Evolutionary conservation across 805 yeast genomes (phyloP).

Genomic region (Brettanomyces naardenensis): DNA sequence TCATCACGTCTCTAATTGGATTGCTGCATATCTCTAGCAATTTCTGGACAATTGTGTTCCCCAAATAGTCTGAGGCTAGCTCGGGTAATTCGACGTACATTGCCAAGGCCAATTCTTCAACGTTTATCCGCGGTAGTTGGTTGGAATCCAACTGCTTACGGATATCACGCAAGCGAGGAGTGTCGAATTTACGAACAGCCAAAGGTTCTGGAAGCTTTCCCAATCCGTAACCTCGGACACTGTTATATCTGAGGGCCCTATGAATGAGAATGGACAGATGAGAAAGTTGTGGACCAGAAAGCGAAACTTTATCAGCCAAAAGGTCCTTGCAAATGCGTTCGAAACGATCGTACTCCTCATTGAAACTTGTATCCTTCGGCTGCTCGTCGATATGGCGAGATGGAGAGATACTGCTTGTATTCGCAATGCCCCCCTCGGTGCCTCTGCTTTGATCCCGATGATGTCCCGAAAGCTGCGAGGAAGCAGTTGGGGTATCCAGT

Average conservation of each 20-base stretch:
- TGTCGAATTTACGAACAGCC: conserved; percentile 67
- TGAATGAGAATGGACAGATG: conserved; percentile 40
- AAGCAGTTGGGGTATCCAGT: not conserved
- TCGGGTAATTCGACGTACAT: conserved; percentile 88
- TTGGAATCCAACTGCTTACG: conserved; percentile 65
- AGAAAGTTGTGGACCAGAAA: conserved; percentile 2
- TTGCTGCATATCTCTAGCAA: conserved; percentile 67
- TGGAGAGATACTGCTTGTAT: not conserved
- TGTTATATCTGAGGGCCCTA: conserved; percentile 35
- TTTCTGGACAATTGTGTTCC: conserved; percentile 93
- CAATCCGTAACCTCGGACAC: conserved; percentile 39
- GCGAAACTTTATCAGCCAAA: conserved; percentile 1
- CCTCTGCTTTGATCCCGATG: no score
- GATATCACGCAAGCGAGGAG: conserved; percentile 81
- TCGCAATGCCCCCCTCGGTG: no score
- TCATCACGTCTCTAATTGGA: conserved; percentile 70
- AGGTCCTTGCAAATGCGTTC: conserved; percentile 7
- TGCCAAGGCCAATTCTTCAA: conserved; percentile 75
- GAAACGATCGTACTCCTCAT: conserved; percentile 16
- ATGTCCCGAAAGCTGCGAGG: no score
- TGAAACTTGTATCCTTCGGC: conserved; percentile 12
- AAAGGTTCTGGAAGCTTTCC: conserved; percentile 76
- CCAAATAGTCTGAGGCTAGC: conserved; percentile 84
- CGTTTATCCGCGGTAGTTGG: conserved; percentile 45
- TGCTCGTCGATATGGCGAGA: not conserved